Conservation (phyloP, 371 early-diverging fungal species). For the Rhizopus delemar region DNA sequence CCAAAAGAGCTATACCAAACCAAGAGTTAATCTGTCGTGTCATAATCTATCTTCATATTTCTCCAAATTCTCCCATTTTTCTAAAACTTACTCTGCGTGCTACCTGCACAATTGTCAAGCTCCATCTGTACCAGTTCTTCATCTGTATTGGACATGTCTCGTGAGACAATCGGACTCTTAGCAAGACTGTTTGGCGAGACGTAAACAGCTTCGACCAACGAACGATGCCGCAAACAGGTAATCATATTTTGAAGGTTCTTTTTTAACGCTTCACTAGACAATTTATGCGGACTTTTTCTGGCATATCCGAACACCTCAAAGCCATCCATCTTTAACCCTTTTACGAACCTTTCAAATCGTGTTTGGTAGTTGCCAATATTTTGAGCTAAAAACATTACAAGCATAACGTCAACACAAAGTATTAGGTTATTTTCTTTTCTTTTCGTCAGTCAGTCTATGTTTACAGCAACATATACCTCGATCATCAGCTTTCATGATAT, state of each 20-base stretch:
- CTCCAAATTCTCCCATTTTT: slow-evolving; percentile 10
- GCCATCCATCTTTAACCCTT: slow-evolving; percentile 14
- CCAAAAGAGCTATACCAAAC: slow-evolving; percentile 10
- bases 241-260: slow-evolving; percentile 12
- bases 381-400: slow-evolving; percentile 15
- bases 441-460: slow-evolving; percentile 11
- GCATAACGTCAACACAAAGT: slow-evolving; percentile 6
- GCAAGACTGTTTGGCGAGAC: too few relatives aligned
- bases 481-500: slow-evolving; percentile 10
- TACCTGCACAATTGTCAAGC: slow-evolving; percentile 12
- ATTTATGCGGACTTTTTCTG: slow-evolving; percentile 8
- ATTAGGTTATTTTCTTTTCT: slow-evolving; percentile 15
- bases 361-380: slow-evolving; percentile 14
- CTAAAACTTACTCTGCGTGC: slow-evolving; percentile 15
- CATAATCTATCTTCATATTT: slow-evolving; percentile 7
- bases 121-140: slow-evolving; percentile 13
- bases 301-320: slow-evolving; percentile 19
- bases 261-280: slow-evolving; percentile 1
- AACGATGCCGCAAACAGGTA: slow-evolving; percentile 6
- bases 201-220: slow-evolving; percentile 7
- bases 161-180: slow-evolving; percentile 9
- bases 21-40: slow-evolving; percentile 10
- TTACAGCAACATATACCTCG: slow-evolving; percentile 21
- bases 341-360: slow-evolving; percentile 16
- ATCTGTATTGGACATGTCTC: slow-evolving; percentile 13